Conservation (phyloP, 2,329 filamentous ascomycete genomes). For the Ceratocystiopsis minuta region DNA sequence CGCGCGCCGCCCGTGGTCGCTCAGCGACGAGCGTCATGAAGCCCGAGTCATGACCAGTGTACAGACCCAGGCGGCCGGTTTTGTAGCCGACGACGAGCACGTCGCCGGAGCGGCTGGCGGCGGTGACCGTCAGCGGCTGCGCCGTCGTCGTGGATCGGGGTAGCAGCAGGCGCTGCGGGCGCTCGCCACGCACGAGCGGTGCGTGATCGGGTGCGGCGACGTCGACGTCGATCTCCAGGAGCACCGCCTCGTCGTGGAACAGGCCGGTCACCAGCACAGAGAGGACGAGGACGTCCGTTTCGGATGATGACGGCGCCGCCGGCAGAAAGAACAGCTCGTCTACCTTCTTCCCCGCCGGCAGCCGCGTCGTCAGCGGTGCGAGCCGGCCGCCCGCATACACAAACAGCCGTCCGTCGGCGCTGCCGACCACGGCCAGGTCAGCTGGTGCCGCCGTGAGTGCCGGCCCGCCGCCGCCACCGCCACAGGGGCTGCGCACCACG, state of each 20-base stretch:
- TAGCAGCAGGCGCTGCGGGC: too few species aligned
- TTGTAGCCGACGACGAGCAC: constrained; percentile 37
- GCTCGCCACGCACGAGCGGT: too few species aligned
- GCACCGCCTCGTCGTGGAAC: constrained; percentile 22
- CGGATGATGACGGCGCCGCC: background rate
- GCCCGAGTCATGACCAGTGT: constrained; percentile 9
- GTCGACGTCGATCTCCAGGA: constrained; percentile 3
- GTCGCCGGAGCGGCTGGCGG: constrained; percentile 4
- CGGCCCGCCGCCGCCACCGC: constrained; percentile 3
- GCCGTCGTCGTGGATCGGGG: background rate
- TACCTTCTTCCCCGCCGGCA: constrained; percentile 26
- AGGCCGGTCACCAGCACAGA: constrained; percentile 27
- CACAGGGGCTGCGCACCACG: constrained; percentile 21
- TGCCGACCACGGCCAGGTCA: constrained; percentile 27
- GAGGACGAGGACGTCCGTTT: background rate
- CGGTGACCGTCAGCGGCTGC: constrained; percentile 4
- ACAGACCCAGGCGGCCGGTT: constrained; percentile 28
- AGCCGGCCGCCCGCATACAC: constrained; percentile 18
- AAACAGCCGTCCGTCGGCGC: constrained; percentile 29
- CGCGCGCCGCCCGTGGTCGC: constrained; percentile 11
- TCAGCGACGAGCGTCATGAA: background rate
- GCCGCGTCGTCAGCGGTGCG: constrained; percentile 15
- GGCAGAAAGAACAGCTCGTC: constrained; percentile 30
- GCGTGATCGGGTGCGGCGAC: too few species aligned
- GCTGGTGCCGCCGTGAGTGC: constrained; percentile 8